phyloP scores from a whole-genome alignment of 345 rosid genomes.

The Brassica rapa region DNA sequence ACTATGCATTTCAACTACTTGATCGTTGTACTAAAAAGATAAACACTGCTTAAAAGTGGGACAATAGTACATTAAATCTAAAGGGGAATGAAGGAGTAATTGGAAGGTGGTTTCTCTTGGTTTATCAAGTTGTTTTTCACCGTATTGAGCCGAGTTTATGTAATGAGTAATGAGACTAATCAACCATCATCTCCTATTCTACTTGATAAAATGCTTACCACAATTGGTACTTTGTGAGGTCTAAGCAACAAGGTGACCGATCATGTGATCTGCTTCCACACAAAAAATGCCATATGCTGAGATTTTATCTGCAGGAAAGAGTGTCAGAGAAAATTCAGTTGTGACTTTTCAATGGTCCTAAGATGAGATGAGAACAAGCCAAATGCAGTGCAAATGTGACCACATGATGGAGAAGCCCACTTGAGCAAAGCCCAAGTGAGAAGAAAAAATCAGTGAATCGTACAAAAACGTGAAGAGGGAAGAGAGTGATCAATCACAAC shows the following conservation, averaged over 20 bases:
- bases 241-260: background rate
- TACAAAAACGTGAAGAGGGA: conserved; percentile 28
- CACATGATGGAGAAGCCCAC: conserved; percentile 35
- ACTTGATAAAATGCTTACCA: too few species aligned
- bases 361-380: conserved; percentile 40
- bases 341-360: conserved; percentile 22
- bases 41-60: too few species aligned
- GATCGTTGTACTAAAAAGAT: background rate
- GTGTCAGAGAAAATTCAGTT: conserved; percentile 19
- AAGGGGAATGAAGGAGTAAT: too few species aligned
- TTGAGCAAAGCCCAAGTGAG: conserved; percentile 41
- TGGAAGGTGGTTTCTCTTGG: too few species aligned
- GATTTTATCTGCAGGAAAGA: conserved; percentile 26
- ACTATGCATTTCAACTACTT: background rate
- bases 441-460: conserved; percentile 28
- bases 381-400: conserved; percentile 43
- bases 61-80: too few species aligned
- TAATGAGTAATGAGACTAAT: too few species aligned
- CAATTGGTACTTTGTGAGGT: too few species aligned
- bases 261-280: background rate
- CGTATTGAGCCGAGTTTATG: too few species aligned
- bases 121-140: too few species aligned
- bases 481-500: conserved; percentile 37
- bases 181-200: too few species aligned
- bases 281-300: background rate